Conservation (phyloP, 768 basidiomycete species). For the Trametes elegans region DNA sequence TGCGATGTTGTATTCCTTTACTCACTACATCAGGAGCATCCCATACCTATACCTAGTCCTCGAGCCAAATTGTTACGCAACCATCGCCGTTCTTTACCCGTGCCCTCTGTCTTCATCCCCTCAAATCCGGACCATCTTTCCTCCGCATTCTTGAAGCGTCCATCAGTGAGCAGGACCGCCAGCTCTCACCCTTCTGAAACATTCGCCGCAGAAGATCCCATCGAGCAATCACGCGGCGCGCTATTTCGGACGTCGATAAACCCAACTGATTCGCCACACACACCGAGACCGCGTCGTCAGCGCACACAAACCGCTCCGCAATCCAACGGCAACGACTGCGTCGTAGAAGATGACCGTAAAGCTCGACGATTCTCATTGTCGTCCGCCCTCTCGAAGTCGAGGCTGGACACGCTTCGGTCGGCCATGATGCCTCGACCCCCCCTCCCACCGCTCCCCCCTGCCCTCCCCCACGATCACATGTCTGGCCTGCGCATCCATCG, state of each 20-base stretch:
- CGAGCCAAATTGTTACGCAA: constrained; percentile 7
- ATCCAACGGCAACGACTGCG: neutral
- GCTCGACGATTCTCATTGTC: constrained; percentile 23
- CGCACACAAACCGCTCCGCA: constrained; percentile 19
- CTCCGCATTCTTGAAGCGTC: neutral
- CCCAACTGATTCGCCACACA: neutral
- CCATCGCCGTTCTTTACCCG: constrained; percentile 14
- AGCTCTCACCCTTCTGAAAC: neutral
- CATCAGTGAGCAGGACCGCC: neutral
- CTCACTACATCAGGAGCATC: constrained; percentile 21
- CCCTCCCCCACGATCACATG: neutral
- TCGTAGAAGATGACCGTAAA: neutral
- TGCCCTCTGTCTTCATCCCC: neutral
- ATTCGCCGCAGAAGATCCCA: neutral
- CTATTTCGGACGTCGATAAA: neutral
- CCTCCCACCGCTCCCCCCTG: constrained; percentile 12
- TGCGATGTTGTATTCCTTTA: neutral
- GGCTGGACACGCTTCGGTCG: constrained; percentile 19
- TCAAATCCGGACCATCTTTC: constrained; percentile 1
- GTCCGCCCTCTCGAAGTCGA: constrained; percentile 20
- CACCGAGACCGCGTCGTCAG: constrained; percentile 3
- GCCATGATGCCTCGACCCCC: constrained; percentile 27
- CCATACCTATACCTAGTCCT: constrained; percentile 21
- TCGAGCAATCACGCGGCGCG: neutral
- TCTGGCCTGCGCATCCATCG: neutral